These are phyloP conservation scores for Elsinoe ampelina DNA, from an alignment of 2,329 filamentous ascomycete species.

Conservation along the genomic window DNA sequence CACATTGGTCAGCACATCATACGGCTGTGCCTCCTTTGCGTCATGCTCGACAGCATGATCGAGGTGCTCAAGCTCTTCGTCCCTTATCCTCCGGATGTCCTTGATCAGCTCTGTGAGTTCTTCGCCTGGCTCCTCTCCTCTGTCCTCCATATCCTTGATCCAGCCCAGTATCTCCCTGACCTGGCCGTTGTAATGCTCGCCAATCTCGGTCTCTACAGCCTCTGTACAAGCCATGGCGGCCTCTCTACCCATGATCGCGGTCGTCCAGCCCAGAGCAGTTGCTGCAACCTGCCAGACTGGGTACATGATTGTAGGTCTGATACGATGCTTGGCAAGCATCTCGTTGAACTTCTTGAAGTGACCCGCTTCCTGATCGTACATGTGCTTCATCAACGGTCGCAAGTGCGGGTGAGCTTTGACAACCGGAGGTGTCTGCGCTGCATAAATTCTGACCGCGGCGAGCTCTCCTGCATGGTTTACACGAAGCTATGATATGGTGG, in stretches of 20 bases:
- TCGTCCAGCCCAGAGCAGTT: slow-evolving; percentile 76
- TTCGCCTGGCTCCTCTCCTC: slow-evolving; percentile 69
- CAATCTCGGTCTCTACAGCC: slow-evolving; percentile 96
- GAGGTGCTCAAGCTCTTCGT: slow-evolving; percentile 94
- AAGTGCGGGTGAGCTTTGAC: slow-evolving; percentile 75
- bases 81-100: slow-evolving; percentile 73
- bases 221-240: slow-evolving; percentile 98
- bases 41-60: slow-evolving; percentile 93
- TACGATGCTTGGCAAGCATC: slow-evolving; percentile 73
- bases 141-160: slow-evolving; percentile 62
- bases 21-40: slow-evolving; percentile 78
- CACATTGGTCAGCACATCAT: slow-evolving; percentile 76
- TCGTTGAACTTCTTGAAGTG: slow-evolving; percentile 81
- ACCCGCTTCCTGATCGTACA: slow-evolving; percentile 91
- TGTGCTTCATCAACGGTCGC: slow-evolving; percentile 85
- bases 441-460: slow-evolving; percentile 92
- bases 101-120: slow-evolving; percentile 65
- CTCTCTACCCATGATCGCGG: slow-evolving; percentile 78
- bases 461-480: slow-evolving; percentile 97
- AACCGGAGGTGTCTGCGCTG: slow-evolving; percentile 74
- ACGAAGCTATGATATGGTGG: too few relatives aligned
- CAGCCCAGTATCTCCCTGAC: slow-evolving; percentile 74
- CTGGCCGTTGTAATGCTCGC: slow-evolving; percentile 89
- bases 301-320: slow-evolving; percentile 87
- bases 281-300: slow-evolving; percentile 79